Conservation (phyloP, 768 basidiomycete species). For the Cystofilobasidium macerans region DNA sequence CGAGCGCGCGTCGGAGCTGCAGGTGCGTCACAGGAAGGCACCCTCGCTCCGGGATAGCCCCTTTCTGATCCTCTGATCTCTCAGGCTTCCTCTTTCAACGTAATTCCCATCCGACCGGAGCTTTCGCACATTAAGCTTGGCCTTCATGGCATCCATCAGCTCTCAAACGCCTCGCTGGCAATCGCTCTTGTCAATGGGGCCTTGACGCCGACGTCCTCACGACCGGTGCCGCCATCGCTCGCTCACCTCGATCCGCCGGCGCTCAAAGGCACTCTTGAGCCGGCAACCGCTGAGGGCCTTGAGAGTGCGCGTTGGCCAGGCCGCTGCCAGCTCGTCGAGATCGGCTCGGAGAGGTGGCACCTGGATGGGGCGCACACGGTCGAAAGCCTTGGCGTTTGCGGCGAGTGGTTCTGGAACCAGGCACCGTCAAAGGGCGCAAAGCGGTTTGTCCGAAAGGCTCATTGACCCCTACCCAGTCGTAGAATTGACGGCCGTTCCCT, state of each 20-base stretch:
- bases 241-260: conserved; percentile 39
- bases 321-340: conserved; percentile 77
- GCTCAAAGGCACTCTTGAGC: conserved; percentile 36
- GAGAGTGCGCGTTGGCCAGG: conserved; percentile 77
- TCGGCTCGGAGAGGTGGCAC: conserved; percentile 61
- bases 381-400: conserved; percentile 77
- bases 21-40: conserved; percentile 42
- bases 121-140: conserved; percentile 55
- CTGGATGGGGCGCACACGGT: conserved; percentile 91
- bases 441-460: conserved; percentile 2
- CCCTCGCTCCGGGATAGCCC: neutral
- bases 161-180: conserved; percentile 77
- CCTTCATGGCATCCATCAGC: conserved; percentile 61
- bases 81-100: conserved; percentile 58
- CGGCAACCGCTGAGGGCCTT: conserved; percentile 45
- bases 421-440: neutral
- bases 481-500: neutral
- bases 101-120: conserved; percentile 49
- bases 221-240: conserved; percentile 19
- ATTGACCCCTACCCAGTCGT: too few species aligned
- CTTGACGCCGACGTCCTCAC: conserved; percentile 30
- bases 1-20: conserved; percentile 53
- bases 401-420: conserved; percentile 55
- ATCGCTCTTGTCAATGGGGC: conserved; percentile 51
- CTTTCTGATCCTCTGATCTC: neutral